A percentile compares a stretch with the other conserved stretches of the same genome.
Evolutionary conservation across 2,329 filamentous ascomycete genomes (phyloP).

Genomic region (Trematosphaeria pertusa): DNA sequence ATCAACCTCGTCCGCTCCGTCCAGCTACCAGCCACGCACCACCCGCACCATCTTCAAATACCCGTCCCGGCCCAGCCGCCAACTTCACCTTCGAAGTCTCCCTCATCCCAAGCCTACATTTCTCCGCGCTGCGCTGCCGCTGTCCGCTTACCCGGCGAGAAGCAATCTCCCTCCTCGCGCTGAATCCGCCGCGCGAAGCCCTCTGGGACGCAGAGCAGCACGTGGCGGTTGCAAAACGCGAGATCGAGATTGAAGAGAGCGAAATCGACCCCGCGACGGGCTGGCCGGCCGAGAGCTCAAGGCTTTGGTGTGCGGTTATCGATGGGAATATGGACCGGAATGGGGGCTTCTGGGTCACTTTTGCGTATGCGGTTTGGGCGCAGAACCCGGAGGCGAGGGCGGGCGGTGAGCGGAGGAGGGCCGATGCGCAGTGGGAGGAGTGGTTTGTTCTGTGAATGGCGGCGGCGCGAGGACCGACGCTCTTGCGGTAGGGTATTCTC

Average conservation of each 20-base stretch:
- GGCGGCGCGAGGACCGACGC: no score
- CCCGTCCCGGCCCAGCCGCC: constrained; percentile 1
- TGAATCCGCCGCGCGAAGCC: constrained; percentile 23
- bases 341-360: constrained; percentile 22
- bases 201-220: constrained; percentile 28
- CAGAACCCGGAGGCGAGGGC: background rate
- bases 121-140: constrained; percentile 20
- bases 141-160: constrained; percentile 26
- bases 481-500: no score
- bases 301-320: constrained; percentile 23
- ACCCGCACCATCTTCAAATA: background rate
- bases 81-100: constrained; percentile 24
- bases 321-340: constrained; percentile 24
- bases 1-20: no score
- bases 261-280: constrained; percentile 23
- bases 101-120: constrained; percentile 17
- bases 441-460: constrained; percentile 14
- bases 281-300: constrained; percentile 22
- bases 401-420: constrained; percentile 6
- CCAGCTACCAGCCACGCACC: background rate
- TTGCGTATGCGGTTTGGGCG: constrained; percentile 8
- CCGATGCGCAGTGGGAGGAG: constrained; percentile 15
- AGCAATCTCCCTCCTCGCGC: constrained; percentile 20
- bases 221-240: constrained; percentile 20
- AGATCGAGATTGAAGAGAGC: constrained; percentile 29